Evolutionary conservation across 345 rosid genomes (phyloP), one percentile per base, ranked within the genome.

Genomic region (Jatropha curcas): DNA sequence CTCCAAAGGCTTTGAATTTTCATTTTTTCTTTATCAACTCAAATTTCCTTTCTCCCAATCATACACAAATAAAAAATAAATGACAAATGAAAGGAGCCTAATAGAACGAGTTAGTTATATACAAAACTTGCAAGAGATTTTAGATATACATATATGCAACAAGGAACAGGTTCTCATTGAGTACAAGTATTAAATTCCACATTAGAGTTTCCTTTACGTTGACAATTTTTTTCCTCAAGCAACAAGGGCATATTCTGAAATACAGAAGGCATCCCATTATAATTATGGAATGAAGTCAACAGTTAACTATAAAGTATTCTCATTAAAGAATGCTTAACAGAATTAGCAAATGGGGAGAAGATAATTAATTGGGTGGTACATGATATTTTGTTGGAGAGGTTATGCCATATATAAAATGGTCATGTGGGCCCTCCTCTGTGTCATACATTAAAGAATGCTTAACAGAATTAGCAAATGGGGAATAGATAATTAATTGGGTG

Each of bases 181-280:
- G 92, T 91, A 85, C 88, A 93, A 81, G 95, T 66, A 77, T 77
- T 71, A 77, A 34, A 50, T 78, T 78, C 48, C 30, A 24, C 46
- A 67, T 61, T 60, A 60, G 72, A 72, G 75, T 74, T 30, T 27
- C 69, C 73, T 60, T 35, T 37, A 77, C 66, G 78, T 76, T 74
- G 77, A 74, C 81, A 56, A n/a, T n/a, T n/a, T 35, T 24, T 45
- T 57, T 45, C 31, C 30, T 37, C 56, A 79, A 67, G 76, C 80
- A 81, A 75, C 4, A 27, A 28, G 60, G 76, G 89, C 74, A 84
- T 84, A 83, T 88, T 73, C 84, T 37, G 56, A 73, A 6, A 82
- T 66, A 75, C 68, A 4, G 12, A 19, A 67, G 37, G 66, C 37
- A 68, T 67, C 2, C 43, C 71, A 72, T 25, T 51, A 57, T 4